phyloP scores from a whole-genome alignment of 129 eudicot genomes.

The Pulicaria dysenterica region DNA sequence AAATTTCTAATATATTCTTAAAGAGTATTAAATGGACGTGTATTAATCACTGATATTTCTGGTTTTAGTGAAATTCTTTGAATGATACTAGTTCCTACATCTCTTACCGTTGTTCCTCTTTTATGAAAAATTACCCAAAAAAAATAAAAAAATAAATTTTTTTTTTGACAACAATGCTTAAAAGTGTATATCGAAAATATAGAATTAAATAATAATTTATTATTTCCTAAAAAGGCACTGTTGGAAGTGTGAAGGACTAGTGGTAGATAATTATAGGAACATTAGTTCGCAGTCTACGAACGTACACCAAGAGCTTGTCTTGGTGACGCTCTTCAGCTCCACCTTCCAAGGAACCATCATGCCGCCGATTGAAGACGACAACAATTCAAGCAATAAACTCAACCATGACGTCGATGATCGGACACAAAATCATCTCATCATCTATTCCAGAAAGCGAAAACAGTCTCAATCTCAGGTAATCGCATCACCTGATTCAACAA shows the following conservation, averaged over 20 bases:
- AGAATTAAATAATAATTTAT: neutral
- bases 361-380: neutral
- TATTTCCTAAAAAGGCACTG: neutral
- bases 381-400: slow-evolving; percentile 9
- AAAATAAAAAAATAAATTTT: no score
- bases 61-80: no score
- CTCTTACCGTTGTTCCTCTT: no score
- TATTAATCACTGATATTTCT: no score
- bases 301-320: slow-evolving; percentile 15
- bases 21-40: no score
- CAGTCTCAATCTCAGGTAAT: slow-evolving; percentile 31
- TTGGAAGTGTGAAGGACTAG: neutral
- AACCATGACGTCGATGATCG: neutral
- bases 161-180: no score
- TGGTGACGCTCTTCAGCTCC: slow-evolving; percentile 26
- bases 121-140: no score
- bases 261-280: slow-evolving; percentile 10
- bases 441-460: slow-evolving; percentile 26
- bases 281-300: slow-evolving; percentile 15
- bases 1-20: no score
- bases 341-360: neutral
- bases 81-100: no score
- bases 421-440: slow-evolving; percentile 8
- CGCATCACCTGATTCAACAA: neutral
- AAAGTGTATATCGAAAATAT: no score